Evolutionary conservation across 2,329 filamentous ascomycete genomes (phyloP).

Genomic region (Aspergillus sp.): DNA sequence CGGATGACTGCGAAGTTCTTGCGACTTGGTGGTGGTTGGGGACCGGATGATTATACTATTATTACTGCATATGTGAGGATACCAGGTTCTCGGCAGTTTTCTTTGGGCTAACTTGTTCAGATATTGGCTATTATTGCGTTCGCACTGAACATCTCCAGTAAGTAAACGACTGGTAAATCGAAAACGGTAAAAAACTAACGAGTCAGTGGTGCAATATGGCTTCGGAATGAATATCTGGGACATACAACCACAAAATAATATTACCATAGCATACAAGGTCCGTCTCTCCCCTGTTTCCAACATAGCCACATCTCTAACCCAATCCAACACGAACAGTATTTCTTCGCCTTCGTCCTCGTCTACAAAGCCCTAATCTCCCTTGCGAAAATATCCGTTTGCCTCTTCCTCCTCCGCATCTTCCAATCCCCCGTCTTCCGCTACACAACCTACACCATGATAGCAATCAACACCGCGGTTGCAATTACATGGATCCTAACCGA

Average conservation of each 20-base stretch:
- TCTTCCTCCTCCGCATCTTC: constrained; percentile 19
- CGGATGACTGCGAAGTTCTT: background rate
- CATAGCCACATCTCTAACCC: background rate
- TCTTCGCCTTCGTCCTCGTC: constrained; percentile 12
- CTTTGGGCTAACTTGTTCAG: constrained; percentile 2
- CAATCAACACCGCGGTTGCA: constrained; percentile 14
- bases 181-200: background rate
- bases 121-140: constrained; percentile 6
- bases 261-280: constrained; percentile 15
- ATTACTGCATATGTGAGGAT: constrained; percentile 10
- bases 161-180: background rate
- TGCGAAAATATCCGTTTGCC: constrained; percentile 18
- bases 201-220: constrained; percentile 14
- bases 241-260: constrained; percentile 12
- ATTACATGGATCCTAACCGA: constrained; percentile 14
- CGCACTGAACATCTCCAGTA: constrained; percentile 9
- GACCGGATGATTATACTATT: constrained; percentile 4
- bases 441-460: constrained; percentile 13
- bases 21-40: constrained; percentile 3
- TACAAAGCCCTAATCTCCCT: constrained; percentile 19
- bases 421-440: constrained; percentile 11
- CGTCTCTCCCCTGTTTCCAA: background rate
- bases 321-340: constrained; percentile 4
- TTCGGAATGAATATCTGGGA: constrained; percentile 20
- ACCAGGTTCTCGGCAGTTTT: too few relatives aligned